Evolutionary conservation across 768 basidiomycete genomes (phyloP).

Genomic region (Nevesoporus exiguus): DNA sequence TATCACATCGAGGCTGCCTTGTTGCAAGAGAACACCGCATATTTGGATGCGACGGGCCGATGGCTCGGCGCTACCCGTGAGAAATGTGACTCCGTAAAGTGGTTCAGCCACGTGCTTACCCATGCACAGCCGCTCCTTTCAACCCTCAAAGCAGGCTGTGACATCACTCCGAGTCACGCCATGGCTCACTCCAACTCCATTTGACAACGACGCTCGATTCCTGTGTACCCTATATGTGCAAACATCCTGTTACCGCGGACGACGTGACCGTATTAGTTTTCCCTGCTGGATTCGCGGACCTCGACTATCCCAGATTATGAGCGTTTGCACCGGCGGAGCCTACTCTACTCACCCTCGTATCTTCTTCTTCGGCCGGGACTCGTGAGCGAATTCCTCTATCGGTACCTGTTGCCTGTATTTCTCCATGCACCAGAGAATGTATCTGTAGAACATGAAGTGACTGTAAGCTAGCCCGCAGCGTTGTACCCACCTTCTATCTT

Average conservation of each 20-base stretch:
- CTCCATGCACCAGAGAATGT: conserved; percentile 83
- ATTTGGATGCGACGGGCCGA: conserved; percentile 15
- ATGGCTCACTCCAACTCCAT: conserved; percentile 9
- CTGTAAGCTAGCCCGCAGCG: neutral
- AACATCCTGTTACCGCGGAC: conserved; percentile 31
- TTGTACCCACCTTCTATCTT: conserved; percentile 63
- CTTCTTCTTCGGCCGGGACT: conserved; percentile 67
- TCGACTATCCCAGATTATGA: conserved; percentile 43
- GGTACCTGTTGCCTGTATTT: conserved; percentile 62
- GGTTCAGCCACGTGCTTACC: conserved; percentile 26
- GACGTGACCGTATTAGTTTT: conserved; percentile 67
- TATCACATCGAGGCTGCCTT: conserved; percentile 37
- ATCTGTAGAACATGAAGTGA: conserved; percentile 42
- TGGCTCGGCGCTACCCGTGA: conserved; percentile 22
- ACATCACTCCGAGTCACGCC: conserved; percentile 5
- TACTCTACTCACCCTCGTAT: conserved; percentile 63
- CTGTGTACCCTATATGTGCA: conserved; percentile 8
- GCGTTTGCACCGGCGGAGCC: neutral
- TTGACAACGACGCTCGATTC: conserved; percentile 11
- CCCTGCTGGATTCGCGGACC: conserved; percentile 74
- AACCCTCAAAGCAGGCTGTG: neutral
- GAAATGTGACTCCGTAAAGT: conserved; percentile 30
- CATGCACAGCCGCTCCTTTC: conserved; percentile 18
- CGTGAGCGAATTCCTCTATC: conserved; percentile 60
- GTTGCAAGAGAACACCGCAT: conserved; percentile 23